These are phyloP conservation scores for Lactarius pseudohatsudake DNA, from an alignment of 768 basidiomycete species.

Conservation along the genomic window DNA sequence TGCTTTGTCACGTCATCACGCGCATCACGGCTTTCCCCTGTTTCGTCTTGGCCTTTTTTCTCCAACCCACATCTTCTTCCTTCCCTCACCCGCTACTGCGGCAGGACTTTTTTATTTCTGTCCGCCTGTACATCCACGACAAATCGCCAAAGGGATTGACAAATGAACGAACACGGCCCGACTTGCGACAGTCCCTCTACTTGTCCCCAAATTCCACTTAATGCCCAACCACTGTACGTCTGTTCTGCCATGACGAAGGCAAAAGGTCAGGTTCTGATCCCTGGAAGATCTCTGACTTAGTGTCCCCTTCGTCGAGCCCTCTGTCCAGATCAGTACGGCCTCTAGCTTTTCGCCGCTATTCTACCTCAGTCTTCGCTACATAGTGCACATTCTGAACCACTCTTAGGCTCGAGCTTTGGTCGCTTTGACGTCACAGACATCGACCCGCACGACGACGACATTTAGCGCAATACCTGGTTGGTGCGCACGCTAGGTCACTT, in stretches of 20 bases:
- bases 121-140: conserved; percentile 51
- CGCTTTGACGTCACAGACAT: conserved; percentile 66
- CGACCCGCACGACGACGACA: conserved; percentile 44
- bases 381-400: conserved; percentile 56
- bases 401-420: conserved; percentile 46
- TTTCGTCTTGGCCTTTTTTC: conserved; percentile 13
- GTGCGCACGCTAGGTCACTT: conserved; percentile 44
- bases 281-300: conserved; percentile 50
- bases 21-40: not conserved
- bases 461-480: conserved; percentile 60
- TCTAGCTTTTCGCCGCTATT: conserved; percentile 74
- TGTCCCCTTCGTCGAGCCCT: conserved; percentile 57
- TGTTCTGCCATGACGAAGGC: not conserved
- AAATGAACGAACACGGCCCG: conserved; percentile 53
- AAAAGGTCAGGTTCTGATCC: not conserved
- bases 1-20: conserved; percentile 2
- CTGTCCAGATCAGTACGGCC: conserved; percentile 45
- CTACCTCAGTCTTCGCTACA: conserved; percentile 63
- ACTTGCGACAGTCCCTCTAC: conserved; percentile 63
- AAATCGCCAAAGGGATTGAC: conserved; percentile 55
- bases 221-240: conserved; percentile 75
- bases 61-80: not conserved
- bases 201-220: conserved; percentile 62
- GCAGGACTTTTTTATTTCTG: conserved; percentile 38
- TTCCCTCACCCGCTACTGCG: too few relatives aligned